phyloP scores from a whole-genome alignment of 768 basidiomycete species.

The Pleurotus giganteus region DNA sequence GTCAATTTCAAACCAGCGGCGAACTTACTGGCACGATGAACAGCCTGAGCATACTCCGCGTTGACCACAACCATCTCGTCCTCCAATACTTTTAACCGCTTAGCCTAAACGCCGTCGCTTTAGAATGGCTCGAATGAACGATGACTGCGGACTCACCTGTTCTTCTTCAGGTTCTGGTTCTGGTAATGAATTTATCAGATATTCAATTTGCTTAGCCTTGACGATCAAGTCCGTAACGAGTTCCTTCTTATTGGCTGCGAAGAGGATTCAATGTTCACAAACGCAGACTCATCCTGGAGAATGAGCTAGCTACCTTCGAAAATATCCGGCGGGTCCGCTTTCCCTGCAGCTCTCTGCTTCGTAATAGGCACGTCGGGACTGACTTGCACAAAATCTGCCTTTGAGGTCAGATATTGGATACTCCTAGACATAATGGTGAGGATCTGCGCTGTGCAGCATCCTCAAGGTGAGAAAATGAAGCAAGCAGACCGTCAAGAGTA shows the following conservation, averaged over 20 bases:
- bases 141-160: slow-evolving; percentile 44
- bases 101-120: slow-evolving; percentile 43
- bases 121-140: background rate
- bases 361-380: slow-evolving; percentile 81
- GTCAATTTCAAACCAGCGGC: background rate
- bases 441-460: slow-evolving; percentile 43
- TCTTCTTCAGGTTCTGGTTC: slow-evolving; percentile 75
- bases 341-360: slow-evolving; percentile 69
- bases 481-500: background rate
- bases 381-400: slow-evolving; percentile 76
- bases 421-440: slow-evolving; percentile 86
- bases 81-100: slow-evolving; percentile 65
- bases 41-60: slow-evolving; percentile 69
- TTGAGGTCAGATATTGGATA: slow-evolving; percentile 75
- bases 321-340: slow-evolving; percentile 67
- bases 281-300: background rate
- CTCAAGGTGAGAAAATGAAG: background rate
- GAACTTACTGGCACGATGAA: slow-evolving; percentile 73
- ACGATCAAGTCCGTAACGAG: slow-evolving; percentile 79
- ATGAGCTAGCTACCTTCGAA: slow-evolving; percentile 59
- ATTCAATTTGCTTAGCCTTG: slow-evolving; percentile 89
- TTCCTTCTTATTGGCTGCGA: slow-evolving; percentile 76
- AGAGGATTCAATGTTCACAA: background rate
- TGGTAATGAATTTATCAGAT: slow-evolving; percentile 77
- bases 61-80: slow-evolving; percentile 71